Percentiles rank a stretch among this genome's conserved stretches.
phyloP scores from a whole-genome alignment of 2,329 filamentous ascomycete genomes.

The Neopestalotiopsis rosae region DNA sequence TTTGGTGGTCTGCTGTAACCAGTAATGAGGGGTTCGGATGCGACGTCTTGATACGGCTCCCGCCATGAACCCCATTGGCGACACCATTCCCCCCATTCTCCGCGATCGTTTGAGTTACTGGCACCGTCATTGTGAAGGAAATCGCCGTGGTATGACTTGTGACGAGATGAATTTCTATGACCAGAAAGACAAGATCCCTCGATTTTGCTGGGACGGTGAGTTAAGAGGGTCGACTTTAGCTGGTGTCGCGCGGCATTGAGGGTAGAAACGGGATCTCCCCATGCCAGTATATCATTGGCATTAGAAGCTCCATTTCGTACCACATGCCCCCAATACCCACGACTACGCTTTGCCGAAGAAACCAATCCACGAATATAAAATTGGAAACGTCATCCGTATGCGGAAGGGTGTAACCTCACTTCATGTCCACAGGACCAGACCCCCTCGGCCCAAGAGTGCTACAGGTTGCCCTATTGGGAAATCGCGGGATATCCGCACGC shows the following conservation, averaged over 20 bases:
- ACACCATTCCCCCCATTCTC: constrained; percentile 1
- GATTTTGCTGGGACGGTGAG: neutral
- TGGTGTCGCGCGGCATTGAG: neutral
- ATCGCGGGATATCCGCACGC: neutral
- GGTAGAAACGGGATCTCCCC: neutral
- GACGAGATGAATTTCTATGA: neutral
- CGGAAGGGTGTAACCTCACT: constrained; percentile 9
- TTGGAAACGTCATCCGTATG: constrained; percentile 1
- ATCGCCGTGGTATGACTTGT: neutral
- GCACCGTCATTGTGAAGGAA: neutral
- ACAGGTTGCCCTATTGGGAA: constrained; percentile 12
- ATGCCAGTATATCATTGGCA: neutral
- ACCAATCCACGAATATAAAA: neutral
- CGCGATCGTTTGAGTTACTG: neutral
- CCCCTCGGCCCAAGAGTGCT: neutral
- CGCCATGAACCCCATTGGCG: neutral
- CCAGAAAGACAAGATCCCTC: neutral
- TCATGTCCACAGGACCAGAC: neutral
- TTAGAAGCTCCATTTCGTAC: neutral
- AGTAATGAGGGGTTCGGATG: constrained; percentile 58
- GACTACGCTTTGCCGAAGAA: neutral
- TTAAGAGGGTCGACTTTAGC: neutral
- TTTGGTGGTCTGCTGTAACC: constrained; percentile 63
- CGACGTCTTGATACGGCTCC: constrained; percentile 7
- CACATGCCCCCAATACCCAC: neutral